Evolutionary conservation across 1,284 basidiomycete genomes (phyloP), one percentile per base, ranked within the genome.

Genomic region (Ustilago tritici): DNA sequence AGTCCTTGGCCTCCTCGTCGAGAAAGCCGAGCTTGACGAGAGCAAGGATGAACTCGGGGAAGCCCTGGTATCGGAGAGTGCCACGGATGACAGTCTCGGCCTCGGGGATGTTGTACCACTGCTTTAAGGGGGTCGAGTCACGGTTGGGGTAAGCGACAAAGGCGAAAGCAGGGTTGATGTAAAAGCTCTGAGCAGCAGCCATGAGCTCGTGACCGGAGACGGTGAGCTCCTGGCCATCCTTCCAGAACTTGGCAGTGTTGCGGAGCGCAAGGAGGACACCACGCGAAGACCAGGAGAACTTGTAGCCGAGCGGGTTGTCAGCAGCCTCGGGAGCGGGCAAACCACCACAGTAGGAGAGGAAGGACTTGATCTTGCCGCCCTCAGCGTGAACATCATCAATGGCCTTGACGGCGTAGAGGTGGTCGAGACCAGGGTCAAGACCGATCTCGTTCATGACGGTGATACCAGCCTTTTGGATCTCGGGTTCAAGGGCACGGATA

Each of bases 131-230:
- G 14, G 92, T 91, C 31, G 94, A 96, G 89, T 99, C 93, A 43
- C 97, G 92, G 90, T 99, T 99, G 68, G 96, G 95, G 89, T 99
- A 99, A 52, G 92, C 93, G 80, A 98, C 95, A 85, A 98, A 98
- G 11, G 94, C 95, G 86, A 93, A 96, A 6, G 94, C 95, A 32
- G 96, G 96, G 28, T 93, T 92, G 88, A 98, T 96, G 88, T 91
- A 97, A 91, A 96, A 98, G 14, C 95, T 93, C 87, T 93, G 91
- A 67, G 96, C 96, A 19, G 75, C 63, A 34, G 76, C 78, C 82
- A 85, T 85, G 62, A 84, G 80, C 61, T 82, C 81, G 43, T 70
- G 76, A 36, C 84, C 84, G 14, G 80, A 81, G 43, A 86, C 84
- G 61, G 72, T 76, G 58, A 82, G 81, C 71, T 83, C 74, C 66